phyloP scores from a whole-genome alignment of 2,329 filamentous ascomycete species.

The Aureobasidium uvarum region DNA sequence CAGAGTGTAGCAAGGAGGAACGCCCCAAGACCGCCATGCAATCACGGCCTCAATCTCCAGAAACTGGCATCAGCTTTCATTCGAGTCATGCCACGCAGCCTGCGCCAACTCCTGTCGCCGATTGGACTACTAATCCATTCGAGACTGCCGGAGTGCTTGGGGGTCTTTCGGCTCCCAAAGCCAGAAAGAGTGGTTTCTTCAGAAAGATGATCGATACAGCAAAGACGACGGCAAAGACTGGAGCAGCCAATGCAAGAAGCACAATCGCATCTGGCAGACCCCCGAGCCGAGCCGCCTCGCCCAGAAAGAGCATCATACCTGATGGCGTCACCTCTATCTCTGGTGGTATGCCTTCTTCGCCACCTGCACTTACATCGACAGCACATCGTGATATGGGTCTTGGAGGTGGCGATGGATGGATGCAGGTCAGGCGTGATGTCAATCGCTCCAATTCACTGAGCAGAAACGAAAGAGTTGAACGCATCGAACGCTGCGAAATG shows the following conservation, averaged over 20 bases:
- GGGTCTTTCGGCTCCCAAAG: slow-evolving; percentile 70
- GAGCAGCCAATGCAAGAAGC: slow-evolving; percentile 82
- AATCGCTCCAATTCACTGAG: slow-evolving; percentile 94
- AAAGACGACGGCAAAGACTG: slow-evolving; percentile 70
- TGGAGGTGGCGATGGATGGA: slow-evolving; percentile 73
- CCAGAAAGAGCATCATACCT: slow-evolving; percentile 49
- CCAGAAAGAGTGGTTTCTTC: slow-evolving; percentile 79
- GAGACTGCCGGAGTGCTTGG: slow-evolving; percentile 70
- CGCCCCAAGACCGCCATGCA: slow-evolving; percentile 21
- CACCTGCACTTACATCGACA: slow-evolving; percentile 31
- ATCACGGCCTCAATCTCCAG: slow-evolving; percentile 27
- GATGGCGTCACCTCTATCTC: slow-evolving; percentile 55
- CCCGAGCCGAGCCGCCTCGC: slow-evolving; percentile 41
- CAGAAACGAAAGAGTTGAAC: slow-evolving; percentile 78
- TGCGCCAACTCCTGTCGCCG: slow-evolving; percentile 64
- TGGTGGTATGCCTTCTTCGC: slow-evolving; percentile 44
- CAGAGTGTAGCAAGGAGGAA: slow-evolving; percentile 12
- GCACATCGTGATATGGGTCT: slow-evolving; percentile 69
- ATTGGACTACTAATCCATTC: slow-evolving; percentile 58
- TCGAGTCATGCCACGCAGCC: slow-evolving; percentile 73
- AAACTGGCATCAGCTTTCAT: slow-evolving; percentile 61
- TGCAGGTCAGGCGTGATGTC: slow-evolving; percentile 93
- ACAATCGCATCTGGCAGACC: slow-evolving; percentile 62
- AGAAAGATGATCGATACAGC: slow-evolving; percentile 93
- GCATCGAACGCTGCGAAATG: slow-evolving; percentile 89